phyloP scores from a whole-genome alignment of 805 yeast genomes.

The Ogataea zsoltii region DNA sequence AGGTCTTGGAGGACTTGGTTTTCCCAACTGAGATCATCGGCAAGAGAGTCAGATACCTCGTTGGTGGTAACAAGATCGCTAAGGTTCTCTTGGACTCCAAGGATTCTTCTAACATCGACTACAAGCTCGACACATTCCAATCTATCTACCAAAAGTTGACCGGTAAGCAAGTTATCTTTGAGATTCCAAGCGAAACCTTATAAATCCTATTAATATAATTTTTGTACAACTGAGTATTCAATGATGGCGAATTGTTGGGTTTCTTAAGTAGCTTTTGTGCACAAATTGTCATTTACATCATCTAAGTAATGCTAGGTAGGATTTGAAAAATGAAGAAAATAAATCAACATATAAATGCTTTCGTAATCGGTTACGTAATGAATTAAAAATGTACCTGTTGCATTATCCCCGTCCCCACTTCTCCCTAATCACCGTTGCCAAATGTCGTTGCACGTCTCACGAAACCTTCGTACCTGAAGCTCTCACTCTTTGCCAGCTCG shows the following conservation, averaged over 20 bases:
- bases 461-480: slow-evolving; percentile 19
- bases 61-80: slow-evolving; percentile 98
- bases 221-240: slow-evolving; percentile 9
- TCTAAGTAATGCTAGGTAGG: too few relatives aligned
- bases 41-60: slow-evolving; percentile 98
- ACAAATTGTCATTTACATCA: slow-evolving; percentile 4
- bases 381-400: too few relatives aligned
- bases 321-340: too few relatives aligned
- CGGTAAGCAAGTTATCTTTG: slow-evolving; percentile 99
- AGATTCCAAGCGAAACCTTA: slow-evolving; percentile 68
- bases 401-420: too few relatives aligned
- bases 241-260: background rate
- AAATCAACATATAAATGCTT: background rate
- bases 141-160: slow-evolving; percentile 97
- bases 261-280: slow-evolving; percentile 4
- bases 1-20: slow-evolving; percentile 97
- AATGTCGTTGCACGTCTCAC: slow-evolving; percentile 19
- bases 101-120: slow-evolving; percentile 95
- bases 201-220: slow-evolving; percentile 30
- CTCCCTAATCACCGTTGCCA: background rate
- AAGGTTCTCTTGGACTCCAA: slow-evolving; percentile 97
- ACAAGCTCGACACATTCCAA: slow-evolving; percentile 99
- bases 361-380: background rate
- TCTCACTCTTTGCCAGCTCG: slow-evolving; percentile 9
- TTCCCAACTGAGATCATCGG: slow-evolving; percentile 99